Evolutionary conservation across 2,329 filamentous ascomycete genomes (phyloP).

Genomic region (Ophiostoma himal-ulmi): DNA sequence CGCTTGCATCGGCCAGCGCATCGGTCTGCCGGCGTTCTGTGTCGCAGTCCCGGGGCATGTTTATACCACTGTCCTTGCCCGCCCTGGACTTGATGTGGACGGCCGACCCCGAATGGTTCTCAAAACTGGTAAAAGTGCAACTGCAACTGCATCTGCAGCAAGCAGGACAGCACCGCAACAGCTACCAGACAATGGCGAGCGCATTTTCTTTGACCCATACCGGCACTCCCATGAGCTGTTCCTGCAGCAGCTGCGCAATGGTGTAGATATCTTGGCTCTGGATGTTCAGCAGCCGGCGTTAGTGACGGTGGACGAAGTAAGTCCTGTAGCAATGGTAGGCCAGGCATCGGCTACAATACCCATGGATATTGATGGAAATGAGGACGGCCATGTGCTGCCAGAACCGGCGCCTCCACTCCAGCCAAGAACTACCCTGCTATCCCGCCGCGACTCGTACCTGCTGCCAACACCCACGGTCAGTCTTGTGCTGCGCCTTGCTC

Average conservation of each 20-base stretch:
- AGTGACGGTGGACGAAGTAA: neutral
- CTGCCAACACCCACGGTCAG: conserved; percentile 57
- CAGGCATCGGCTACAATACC: neutral
- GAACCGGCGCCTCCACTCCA: neutral
- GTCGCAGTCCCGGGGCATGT: conserved; percentile 82
- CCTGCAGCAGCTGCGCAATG: conserved; percentile 50
- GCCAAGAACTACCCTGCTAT: neutral
- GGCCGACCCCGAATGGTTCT: conserved; percentile 34
- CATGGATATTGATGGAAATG: neutral
- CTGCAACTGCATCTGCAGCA: neutral
- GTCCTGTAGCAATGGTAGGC: neutral
- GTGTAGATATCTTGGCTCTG: conserved; percentile 47
- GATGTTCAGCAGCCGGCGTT: neutral
- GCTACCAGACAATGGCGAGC: conserved; percentile 33
- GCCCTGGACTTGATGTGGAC: conserved; percentile 56
- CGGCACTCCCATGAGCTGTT: conserved; percentile 62
- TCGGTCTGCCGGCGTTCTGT: conserved; percentile 71
- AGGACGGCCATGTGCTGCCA: neutral
- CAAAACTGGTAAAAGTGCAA: too few relatives aligned
- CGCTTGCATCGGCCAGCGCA: conserved; percentile 66
- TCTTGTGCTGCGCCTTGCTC: conserved; percentile 68
- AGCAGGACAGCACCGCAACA: neutral
- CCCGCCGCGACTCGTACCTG: conserved; percentile 48
- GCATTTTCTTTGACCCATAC: conserved; percentile 83
- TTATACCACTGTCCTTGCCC: conserved; percentile 67